These are phyloP conservation scores for Omphalotus olearius DNA, from an alignment of 1,284 basidiomycete species.

Conservation along the genomic window DNA sequence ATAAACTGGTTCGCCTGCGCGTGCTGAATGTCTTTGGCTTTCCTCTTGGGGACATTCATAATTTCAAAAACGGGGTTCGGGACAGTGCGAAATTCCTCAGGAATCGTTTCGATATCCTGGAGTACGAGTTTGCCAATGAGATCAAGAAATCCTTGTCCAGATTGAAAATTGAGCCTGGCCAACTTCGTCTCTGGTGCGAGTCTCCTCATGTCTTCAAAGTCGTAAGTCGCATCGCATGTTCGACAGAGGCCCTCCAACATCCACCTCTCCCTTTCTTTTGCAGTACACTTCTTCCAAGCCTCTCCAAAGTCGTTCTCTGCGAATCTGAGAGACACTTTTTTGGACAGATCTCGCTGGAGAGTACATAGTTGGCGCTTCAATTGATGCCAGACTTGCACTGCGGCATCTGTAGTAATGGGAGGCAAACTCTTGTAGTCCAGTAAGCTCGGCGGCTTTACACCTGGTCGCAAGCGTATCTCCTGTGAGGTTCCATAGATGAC, in stretches of 20 bases:
- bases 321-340: not conserved
- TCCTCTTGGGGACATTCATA: not conserved
- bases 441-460: not conserved
- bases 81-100: not conserved
- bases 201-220: slow-evolving; percentile 1
- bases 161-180: too few species aligned
- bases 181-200: too few species aligned
- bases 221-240: slow-evolving; percentile 3
- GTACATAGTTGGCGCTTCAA: not conserved
- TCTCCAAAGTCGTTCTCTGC: slow-evolving; percentile 2
- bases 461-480: not conserved
- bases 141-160: too few species aligned
- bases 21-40: not conserved
- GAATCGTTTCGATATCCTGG: slow-evolving; percentile 4
- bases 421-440: not conserved
- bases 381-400: not conserved
- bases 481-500: slow-evolving; percentile 1
- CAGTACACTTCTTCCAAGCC: slow-evolving; percentile 2
- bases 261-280: slow-evolving; percentile 4
- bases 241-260: not conserved
- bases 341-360: slow-evolving; percentile 4
- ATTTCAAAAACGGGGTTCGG: slow-evolving; percentile 1
- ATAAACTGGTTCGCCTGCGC: too few species aligned
- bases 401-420: not conserved
- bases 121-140: not conserved